phyloP scores from a whole-genome alignment of 2,329 filamentous ascomycete genomes.

The Penicillium sp. region DNA sequence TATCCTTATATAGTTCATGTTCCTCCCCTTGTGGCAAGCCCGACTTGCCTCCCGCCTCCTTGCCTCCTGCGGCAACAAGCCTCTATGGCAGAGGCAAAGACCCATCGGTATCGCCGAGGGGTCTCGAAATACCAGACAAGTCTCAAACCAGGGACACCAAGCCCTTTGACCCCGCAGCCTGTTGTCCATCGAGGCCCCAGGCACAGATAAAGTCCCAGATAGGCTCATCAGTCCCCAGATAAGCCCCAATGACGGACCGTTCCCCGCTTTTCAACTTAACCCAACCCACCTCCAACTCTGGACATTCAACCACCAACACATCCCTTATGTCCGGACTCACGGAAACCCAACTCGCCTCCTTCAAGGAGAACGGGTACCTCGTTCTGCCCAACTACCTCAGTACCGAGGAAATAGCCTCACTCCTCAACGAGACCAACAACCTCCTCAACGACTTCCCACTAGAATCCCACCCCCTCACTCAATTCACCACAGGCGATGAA shows the following conservation, averaged over 20 bases:
- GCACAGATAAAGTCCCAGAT: neutral
- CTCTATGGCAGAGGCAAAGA: constrained; percentile 6
- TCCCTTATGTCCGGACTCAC: constrained; percentile 56
- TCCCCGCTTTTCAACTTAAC: constrained; percentile 20
- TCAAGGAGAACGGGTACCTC: constrained; percentile 82
- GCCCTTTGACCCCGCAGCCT: neutral
- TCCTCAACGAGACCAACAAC: constrained; percentile 69
- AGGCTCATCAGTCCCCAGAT: no score
- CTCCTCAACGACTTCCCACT: constrained; percentile 74
- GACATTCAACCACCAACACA: neutral
- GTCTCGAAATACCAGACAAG: neutral
- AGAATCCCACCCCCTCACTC: constrained; percentile 84
- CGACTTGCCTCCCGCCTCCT: constrained; percentile 9
- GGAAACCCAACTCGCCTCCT: constrained; percentile 65
- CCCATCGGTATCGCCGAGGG: neutral
- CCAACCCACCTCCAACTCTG: neutral
- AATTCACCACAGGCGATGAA: constrained; percentile 79
- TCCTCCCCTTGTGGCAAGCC: constrained; percentile 6
- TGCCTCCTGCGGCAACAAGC: constrained; percentile 2
- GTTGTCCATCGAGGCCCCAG: neutral
- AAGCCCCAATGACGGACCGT: constrained; percentile 8
- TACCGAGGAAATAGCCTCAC: constrained; percentile 59
- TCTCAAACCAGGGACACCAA: neutral
- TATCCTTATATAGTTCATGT: constrained; percentile 2
- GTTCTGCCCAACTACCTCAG: constrained; percentile 75